Evolutionary conservation across 306 rosid species (phyloP), one percentile per base, ranked within the genome.

Genomic region (Albizia julibrissin): DNA sequence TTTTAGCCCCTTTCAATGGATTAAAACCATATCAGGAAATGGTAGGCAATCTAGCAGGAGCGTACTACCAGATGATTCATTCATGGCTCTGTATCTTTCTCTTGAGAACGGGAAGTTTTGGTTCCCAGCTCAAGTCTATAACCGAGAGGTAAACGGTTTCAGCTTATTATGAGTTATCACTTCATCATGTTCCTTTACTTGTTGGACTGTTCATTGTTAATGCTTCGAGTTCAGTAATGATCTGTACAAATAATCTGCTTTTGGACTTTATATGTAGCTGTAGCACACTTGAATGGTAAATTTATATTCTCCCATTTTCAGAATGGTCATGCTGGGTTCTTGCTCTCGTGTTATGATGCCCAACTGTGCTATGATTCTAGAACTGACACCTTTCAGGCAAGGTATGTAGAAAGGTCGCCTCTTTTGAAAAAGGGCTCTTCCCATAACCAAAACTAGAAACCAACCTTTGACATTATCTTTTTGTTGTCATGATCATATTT

Each of bases 121-220:
- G 97, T 96, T 96, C 80, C 99, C 98, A 34, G 97, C 94, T 78
- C 99, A 96, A 88, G 99, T 96, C 82, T 96, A 89, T 82, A 96
- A 96, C 82, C 91, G 99, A 12, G 98, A 93, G 97, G 99, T 95
- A 88, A 77, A 73, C 84, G 18, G 65, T 83, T 81, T 80, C 31
- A 49, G 8, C 72, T 56, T 42, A 8, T 56, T 9, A 64, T 52
- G 34, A 16, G 22, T 64, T 26, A 12, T 61, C 67, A 61, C 68
- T 11, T 26, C 33, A 62, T 6, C 18, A 13, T 4, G 59, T 34
- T 33, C 5, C 40, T 54, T 31, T 58, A 3, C 39, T 61, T 43
- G 15, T 21, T 54, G 22, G 62, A 21, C 2, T 21, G 62, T 54
- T 54, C 12, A 21, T n/a, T 69, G 7, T 27, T 31, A 15, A 11